Conservation (phyloP, 2,329 filamentous ascomycete genomes). For the Madurella fahalii region DNA sequence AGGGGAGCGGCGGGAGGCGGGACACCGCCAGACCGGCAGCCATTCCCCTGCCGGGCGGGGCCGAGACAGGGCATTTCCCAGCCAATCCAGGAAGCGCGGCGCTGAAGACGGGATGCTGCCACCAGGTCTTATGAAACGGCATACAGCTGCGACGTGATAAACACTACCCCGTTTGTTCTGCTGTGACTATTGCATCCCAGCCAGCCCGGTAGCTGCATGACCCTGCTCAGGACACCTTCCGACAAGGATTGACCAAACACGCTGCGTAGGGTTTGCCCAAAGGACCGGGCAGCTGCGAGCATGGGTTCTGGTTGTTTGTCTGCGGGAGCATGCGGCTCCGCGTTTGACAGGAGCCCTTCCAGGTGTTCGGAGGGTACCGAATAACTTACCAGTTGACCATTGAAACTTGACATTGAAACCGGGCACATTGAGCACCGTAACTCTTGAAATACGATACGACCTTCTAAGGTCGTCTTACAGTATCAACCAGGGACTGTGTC, state of each 20-base stretch:
- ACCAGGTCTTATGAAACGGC: too few species aligned
- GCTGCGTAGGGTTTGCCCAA: not conserved
- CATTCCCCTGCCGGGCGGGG: slow-evolving; percentile 6
- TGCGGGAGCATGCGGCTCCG: slow-evolving; percentile 4
- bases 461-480: not conserved
- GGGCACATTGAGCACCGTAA: too few species aligned
- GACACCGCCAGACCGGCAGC: too few species aligned
- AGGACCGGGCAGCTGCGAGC: not conserved
- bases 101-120: not conserved
- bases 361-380: too few species aligned
- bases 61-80: not conserved
- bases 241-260: not conserved
- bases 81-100: slow-evolving; percentile 1
- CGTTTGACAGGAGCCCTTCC: not conserved
- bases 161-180: not conserved
- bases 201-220: too few species aligned
- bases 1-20: too few species aligned
- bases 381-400: too few species aligned
- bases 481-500: not conserved
- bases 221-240: too few species aligned
- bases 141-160: too few species aligned
- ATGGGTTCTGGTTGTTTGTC: not conserved
- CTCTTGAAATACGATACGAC: not conserved
- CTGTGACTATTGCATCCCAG: too few species aligned
- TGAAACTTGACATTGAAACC: not conserved